phyloP scores from a whole-genome alignment of 305 asterid species.

The Solanum hybrid region DNA sequence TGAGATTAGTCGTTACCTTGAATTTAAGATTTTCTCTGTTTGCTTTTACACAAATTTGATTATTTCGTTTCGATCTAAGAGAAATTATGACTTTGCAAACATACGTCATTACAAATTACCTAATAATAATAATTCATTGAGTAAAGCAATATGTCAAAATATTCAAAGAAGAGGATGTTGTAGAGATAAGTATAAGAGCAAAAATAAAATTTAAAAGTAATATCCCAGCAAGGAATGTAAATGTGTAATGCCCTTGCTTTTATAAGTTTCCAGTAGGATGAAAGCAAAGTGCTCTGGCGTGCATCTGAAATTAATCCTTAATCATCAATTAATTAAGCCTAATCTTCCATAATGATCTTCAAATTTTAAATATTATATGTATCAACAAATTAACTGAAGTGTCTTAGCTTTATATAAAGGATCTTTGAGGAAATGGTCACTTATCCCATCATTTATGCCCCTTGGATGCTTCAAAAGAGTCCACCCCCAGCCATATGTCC shows the following conservation, averaged over 20 bases:
- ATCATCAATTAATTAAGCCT: neutral
- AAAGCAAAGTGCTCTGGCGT: neutral
- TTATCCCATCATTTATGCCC: neutral
- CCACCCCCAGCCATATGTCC: neutral
- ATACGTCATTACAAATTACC: neutral
- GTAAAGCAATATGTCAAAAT: neutral
- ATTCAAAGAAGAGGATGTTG: neutral
- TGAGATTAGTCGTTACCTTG: neutral
- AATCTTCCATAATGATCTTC: neutral
- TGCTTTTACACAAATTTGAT: neutral
- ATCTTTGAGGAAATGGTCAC: neutral
- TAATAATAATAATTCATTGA: neutral
- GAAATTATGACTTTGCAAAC: neutral
- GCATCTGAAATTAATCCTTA: neutral
- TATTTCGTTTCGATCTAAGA: neutral
- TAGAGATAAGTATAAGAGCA: neutral
- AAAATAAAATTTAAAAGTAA: neutral
- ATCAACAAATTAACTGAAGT: neutral
- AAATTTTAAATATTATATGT: neutral
- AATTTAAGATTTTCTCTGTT: neutral
- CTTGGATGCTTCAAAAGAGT: neutral
- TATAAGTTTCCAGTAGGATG: conserved; percentile 4
- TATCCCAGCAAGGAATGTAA: neutral
- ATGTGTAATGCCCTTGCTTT: neutral
- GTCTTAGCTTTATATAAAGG: neutral